These are phyloP conservation scores for Lentinus polychrous DNA, from an alignment of 1,284 basidiomycete species.

Conservation along the genomic window DNA sequence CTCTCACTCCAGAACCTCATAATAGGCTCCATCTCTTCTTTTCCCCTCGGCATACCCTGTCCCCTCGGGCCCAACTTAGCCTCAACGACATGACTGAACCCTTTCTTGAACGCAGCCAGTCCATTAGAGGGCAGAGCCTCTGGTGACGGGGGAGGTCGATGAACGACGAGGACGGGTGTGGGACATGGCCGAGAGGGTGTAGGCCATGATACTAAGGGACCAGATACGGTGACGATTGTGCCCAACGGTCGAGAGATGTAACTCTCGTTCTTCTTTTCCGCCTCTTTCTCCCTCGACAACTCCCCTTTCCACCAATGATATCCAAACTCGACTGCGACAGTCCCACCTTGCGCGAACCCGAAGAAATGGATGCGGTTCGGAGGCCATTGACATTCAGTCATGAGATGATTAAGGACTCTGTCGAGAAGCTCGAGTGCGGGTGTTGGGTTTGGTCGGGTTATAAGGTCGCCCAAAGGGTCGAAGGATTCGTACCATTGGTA, in stretches of 20 bases:
- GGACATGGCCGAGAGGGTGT: conserved; percentile 43
- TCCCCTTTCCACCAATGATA: conserved; percentile 42
- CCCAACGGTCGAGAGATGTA: conserved; percentile 36
- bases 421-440: conserved; percentile 52
- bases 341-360: conserved; percentile 88
- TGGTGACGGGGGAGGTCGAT: conserved; percentile 43
- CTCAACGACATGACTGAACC: conserved; percentile 45
- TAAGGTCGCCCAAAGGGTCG: conserved; percentile 67
- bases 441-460: conserved; percentile 68
- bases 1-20: conserved; percentile 84
- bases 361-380: conserved; percentile 72
- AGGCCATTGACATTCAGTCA: conserved; percentile 58
- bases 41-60: conserved; percentile 64
- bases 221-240: conserved; percentile 65
- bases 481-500: conserved; percentile 91
- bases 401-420: conserved; percentile 52
- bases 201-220: conserved; percentile 71
- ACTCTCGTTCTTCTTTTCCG: conserved; percentile 6
- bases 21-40: conserved; percentile 73
- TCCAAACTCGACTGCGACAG: conserved; percentile 65
- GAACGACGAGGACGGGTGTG: conserved; percentile 60
- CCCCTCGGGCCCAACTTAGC: conserved; percentile 28
- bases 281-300: conserved; percentile 1
- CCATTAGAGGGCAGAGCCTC: conserved; percentile 37
- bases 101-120: conserved; percentile 49